phyloP scores from a whole-genome alignment of 2,329 filamentous ascomycete species.

The Colletotrichum simmondsii region DNA sequence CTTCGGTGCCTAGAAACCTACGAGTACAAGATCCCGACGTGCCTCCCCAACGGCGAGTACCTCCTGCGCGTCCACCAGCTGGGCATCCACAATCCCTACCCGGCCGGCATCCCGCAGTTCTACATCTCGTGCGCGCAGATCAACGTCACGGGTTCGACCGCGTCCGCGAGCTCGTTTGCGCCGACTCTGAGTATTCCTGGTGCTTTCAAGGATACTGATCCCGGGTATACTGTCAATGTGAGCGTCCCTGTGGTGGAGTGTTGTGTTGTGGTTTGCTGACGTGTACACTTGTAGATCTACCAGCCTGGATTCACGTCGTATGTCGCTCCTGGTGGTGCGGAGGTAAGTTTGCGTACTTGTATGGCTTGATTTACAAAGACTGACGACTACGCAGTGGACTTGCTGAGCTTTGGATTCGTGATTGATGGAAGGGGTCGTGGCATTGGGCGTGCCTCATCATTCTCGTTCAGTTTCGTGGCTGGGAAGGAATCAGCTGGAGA shows the following conservation, averaged over 20 bases:
- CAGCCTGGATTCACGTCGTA: constrained; percentile 23
- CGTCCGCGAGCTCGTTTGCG: constrained; percentile 41
- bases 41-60: constrained; percentile 66
- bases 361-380: not conserved
- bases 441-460: not conserved
- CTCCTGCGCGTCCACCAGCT: constrained; percentile 69
- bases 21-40: constrained; percentile 56
- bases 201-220: constrained; percentile 53
- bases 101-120: constrained; percentile 57
- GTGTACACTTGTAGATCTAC: constrained; percentile 11
- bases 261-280: not conserved
- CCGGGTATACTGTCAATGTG: constrained; percentile 58
- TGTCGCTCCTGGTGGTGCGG: constrained; percentile 20
- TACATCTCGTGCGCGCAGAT: constrained; percentile 60
- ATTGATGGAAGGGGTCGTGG: not conserved
- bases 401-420: not conserved
- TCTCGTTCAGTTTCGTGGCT: not conserved
- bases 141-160: constrained; percentile 53
- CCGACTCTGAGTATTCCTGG: constrained; percentile 52
- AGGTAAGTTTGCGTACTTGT: not conserved
- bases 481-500: not conserved
- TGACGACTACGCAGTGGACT: not conserved
- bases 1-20: constrained; percentile 40
- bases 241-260: constrained; percentile 25
- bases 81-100: constrained; percentile 67